These are phyloP conservation scores for Ceratocystis variospora DNA, from an alignment of 2,329 filamentous ascomycete genomes.

Conservation along the genomic window DNA sequence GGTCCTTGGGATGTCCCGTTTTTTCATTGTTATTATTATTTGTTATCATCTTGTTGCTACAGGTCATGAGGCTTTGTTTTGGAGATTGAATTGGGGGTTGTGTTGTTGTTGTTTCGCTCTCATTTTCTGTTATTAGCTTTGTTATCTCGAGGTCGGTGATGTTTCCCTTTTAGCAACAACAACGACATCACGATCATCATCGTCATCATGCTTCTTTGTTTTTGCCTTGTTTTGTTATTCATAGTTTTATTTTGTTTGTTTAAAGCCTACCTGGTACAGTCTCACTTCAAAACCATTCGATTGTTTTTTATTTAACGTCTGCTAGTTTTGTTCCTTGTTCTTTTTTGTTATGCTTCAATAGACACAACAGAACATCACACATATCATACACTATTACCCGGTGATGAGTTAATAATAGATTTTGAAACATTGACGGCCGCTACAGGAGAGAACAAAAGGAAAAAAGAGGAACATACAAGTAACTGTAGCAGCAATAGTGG, in stretches of 20 bases:
- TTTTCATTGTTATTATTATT: neutral
- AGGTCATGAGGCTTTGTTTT: neutral
- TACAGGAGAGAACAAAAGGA: neutral
- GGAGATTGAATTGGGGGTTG: neutral
- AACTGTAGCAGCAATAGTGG: neutral
- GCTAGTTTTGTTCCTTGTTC: neutral
- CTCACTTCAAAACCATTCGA: neutral
- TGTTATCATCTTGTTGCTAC: neutral
- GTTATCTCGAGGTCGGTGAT: too few relatives aligned
- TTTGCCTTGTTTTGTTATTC: neutral
- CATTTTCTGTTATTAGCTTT: too few relatives aligned
- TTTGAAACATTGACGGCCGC: slow-evolving; percentile 5
- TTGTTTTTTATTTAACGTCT: neutral
- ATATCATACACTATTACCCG: too few relatives aligned
- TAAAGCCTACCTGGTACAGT: neutral
- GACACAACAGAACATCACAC: neutral
- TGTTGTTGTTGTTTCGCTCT: neutral
- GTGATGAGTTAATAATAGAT: neutral
- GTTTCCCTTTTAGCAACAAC: too few relatives aligned
- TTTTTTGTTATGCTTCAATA: slow-evolving; percentile 3
- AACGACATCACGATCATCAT: neutral
- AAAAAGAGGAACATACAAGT: neutral
- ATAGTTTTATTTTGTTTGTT: slow-evolving; percentile 12
- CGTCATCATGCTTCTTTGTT: neutral
- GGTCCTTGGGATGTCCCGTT: neutral